phyloP scores from a whole-genome alignment of 2,329 filamentous ascomycete genomes.

The Volutella citrinella region DNA sequence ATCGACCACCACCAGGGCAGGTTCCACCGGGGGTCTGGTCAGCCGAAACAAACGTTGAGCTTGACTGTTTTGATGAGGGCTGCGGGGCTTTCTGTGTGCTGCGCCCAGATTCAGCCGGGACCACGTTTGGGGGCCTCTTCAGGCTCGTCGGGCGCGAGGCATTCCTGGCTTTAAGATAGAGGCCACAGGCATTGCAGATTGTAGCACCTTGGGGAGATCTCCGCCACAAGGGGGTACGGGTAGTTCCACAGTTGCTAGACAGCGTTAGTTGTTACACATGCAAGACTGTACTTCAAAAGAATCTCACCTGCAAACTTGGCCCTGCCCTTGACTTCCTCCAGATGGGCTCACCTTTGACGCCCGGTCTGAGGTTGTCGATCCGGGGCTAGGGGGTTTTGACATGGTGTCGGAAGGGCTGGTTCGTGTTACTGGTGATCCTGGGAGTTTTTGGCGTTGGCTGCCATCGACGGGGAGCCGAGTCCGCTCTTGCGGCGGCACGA shows the following conservation, averaged over 20 bases:
- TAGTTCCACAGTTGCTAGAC: slow-evolving; percentile 87
- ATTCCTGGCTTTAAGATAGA: slow-evolving; percentile 93
- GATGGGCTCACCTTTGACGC: slow-evolving; percentile 19
- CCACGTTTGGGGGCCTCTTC: slow-evolving; percentile 66
- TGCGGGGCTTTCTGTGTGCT: too few species aligned
- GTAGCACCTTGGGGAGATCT: slow-evolving; percentile 89
- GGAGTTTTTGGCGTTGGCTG: slow-evolving; percentile 17
- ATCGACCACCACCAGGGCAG: slow-evolving; percentile 90
- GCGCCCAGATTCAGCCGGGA: slow-evolving; percentile 41
- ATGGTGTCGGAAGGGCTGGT: slow-evolving; percentile 24
- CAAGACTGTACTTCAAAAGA: slow-evolving; percentile 3
- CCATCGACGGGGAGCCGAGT: slow-evolving; percentile 20
- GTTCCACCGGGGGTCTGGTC: slow-evolving; percentile 78
- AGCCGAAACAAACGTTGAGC: slow-evolving; percentile 75
- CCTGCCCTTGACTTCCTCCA: slow-evolving; percentile 38
- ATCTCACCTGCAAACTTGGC: slow-evolving; percentile 73
- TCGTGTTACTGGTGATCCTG: slow-evolving; percentile 24
- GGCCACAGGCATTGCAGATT: slow-evolving; percentile 95
- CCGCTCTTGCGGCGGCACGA: slow-evolving; percentile 16
- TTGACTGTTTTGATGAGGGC: too few species aligned
- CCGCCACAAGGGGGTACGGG: slow-evolving; percentile 90
- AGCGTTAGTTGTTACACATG: slow-evolving; percentile 4
- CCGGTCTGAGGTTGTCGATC: slow-evolving; percentile 18
- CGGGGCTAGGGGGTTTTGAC: slow-evolving; percentile 28
- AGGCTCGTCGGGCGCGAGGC: slow-evolving; percentile 85